Conservation (phyloP, 768 basidiomycete species). For the Crepidotus variabilis region DNA sequence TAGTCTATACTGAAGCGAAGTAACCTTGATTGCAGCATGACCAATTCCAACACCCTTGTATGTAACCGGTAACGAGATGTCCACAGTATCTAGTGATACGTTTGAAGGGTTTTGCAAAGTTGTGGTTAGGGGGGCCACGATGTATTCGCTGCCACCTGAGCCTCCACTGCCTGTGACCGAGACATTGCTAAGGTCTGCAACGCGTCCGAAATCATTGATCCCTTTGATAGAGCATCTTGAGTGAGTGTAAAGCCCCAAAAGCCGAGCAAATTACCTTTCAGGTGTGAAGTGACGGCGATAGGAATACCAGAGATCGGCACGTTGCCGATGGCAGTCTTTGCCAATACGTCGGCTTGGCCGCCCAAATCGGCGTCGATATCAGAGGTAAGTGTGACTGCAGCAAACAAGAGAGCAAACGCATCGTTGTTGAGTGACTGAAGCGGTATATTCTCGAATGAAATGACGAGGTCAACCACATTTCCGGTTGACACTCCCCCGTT, state of each 20-base stretch:
- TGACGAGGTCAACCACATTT: conserved; percentile 54
- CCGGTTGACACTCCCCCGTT: conserved; percentile 68
- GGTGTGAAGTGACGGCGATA: conserved; percentile 53
- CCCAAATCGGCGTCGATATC: conserved; percentile 44
- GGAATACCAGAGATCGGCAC: conserved; percentile 62
- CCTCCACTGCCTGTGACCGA: conserved; percentile 65
- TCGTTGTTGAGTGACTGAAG: conserved; percentile 50
- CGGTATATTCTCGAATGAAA: conserved; percentile 55
- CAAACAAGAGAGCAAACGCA: conserved; percentile 55
- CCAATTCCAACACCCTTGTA: conserved; percentile 57
- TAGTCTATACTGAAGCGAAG: conserved; percentile 10
- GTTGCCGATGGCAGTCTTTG: conserved; percentile 60
- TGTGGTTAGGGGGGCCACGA: conserved; percentile 54
- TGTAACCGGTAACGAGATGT: conserved; percentile 54
- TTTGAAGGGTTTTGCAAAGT: conserved; percentile 66
- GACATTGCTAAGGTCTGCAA: conserved; percentile 50
- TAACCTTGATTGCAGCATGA: conserved; percentile 53
- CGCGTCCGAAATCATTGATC: conserved; percentile 55
- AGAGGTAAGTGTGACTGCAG: conserved; percentile 49
- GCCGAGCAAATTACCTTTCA: conserved; percentile 39
- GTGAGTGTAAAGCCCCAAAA: neutral
- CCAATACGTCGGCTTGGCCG: conserved; percentile 56
- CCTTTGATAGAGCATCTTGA: conserved; percentile 29
- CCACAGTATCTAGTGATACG: conserved; percentile 55
- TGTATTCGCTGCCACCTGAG: conserved; percentile 52